phyloP scores from a whole-genome alignment of 148 eudicot species.

The Heliamphora exappendiculata region DNA sequence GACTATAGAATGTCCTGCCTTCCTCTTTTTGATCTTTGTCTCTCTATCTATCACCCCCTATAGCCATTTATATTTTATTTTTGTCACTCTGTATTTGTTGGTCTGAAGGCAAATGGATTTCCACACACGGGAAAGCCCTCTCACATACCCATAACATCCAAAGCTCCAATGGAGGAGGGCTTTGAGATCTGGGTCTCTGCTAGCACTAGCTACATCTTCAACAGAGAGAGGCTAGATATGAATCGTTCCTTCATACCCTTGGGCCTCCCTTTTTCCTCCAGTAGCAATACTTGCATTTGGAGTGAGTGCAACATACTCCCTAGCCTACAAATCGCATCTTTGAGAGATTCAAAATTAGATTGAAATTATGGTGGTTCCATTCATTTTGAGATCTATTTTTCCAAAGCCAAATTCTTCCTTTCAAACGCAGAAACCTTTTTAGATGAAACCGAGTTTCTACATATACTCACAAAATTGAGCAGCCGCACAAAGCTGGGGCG shows the following conservation, averaged over 20 bases:
- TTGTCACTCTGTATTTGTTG: background rate
- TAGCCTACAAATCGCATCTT: background rate
- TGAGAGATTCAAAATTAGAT: background rate
- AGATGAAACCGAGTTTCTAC: background rate
- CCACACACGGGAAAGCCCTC: background rate
- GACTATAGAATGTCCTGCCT: background rate
- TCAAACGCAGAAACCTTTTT: background rate
- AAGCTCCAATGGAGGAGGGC: background rate
- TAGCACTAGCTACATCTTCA: background rate
- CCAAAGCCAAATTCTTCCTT: background rate
- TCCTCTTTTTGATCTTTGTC: background rate
- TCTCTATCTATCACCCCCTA: too few species aligned
- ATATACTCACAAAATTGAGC: conserved; percentile 67
- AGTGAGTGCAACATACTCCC: background rate
- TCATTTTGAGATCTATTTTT: background rate
- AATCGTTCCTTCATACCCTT: background rate
- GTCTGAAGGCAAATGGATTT: background rate
- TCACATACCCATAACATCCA: background rate
- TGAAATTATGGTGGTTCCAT: background rate
- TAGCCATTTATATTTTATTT: background rate
- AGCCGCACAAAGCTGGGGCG: conserved; percentile 62
- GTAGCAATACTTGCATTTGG: background rate
- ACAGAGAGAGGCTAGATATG: background rate
- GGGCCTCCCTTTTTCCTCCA: background rate
- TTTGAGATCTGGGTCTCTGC: background rate